phyloP scores from a whole-genome alignment of 192 early-diverging fungal genomes.

The Entomortierella chlamydospora region DNA sequence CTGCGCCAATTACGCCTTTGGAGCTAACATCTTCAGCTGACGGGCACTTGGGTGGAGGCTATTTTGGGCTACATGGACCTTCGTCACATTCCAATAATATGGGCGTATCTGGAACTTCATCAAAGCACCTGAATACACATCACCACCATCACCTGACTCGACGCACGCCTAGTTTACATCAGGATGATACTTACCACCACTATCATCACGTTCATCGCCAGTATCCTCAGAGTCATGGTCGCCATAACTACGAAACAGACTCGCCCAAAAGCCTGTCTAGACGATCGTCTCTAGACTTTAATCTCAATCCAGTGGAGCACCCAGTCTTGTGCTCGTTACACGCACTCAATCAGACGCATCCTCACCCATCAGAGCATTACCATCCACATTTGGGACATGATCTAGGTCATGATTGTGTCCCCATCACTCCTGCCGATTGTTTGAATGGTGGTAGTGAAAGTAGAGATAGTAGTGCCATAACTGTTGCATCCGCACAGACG shows the following conservation, averaged over 20 bases:
- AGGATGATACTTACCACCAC: not conserved
- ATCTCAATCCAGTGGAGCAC: constrained; percentile 36
- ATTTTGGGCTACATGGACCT: constrained; percentile 5
- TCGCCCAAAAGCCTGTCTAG: constrained; percentile 4
- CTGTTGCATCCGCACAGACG: constrained; percentile 4
- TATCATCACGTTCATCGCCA: not conserved
- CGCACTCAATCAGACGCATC: constrained; percentile 34
- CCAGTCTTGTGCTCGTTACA: constrained; percentile 35
- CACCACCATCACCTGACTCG: not conserved
- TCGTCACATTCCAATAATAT: not conserved
- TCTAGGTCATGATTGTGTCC: constrained; percentile 34
- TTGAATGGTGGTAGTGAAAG: too few species aligned
- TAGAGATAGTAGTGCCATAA: not conserved
- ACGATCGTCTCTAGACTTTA: constrained; percentile 10
- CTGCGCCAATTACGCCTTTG: constrained; percentile 41
- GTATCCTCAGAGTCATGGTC: too few species aligned
- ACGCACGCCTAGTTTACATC: constrained; percentile 1
- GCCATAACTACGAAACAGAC: too few species aligned
- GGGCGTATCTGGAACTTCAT: not conserved
- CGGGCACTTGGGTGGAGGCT: constrained; percentile 5
- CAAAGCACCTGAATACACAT: constrained; percentile 8
- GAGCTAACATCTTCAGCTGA: constrained; percentile 25
- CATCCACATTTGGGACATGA: constrained; percentile 49
- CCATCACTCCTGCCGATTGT: not conserved
- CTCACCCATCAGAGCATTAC: constrained; percentile 33